Percentiles rank a stretch among this genome's conserved stretches.
Evolutionary conservation across 495 filamentous ascomycete species (phyloP).

Genomic region (Lepidopterella palustris): DNA sequence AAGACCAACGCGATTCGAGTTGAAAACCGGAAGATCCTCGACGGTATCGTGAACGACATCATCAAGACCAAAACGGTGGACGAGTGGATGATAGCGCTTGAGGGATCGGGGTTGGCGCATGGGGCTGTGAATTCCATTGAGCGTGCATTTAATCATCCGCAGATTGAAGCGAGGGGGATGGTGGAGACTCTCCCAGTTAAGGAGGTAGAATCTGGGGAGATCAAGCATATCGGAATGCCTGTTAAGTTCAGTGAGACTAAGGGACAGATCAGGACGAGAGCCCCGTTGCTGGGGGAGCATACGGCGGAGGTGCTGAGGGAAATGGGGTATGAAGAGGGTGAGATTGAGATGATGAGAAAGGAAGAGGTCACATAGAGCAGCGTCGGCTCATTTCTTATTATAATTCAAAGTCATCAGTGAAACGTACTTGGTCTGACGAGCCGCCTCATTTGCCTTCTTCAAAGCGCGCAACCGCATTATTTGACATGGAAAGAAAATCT

Average conservation of each 20-base stretch:
- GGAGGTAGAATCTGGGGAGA: constrained; percentile 7
- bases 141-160: constrained; percentile 34
- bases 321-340: too few species aligned
- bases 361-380: too few species aligned
- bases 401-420: too few species aligned
- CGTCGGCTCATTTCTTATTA: too few species aligned
- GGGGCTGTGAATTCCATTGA: constrained; percentile 35
- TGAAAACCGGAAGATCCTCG: constrained; percentile 32
- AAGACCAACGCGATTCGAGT: constrained; percentile 31
- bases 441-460: too few species aligned
- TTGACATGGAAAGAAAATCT: too few species aligned
- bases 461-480: too few species aligned
- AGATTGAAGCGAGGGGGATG: constrained; percentile 12
- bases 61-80: constrained; percentile 31
- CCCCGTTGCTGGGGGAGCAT: constrained; percentile 35
- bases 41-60: constrained; percentile 31
- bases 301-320: constrained; percentile 33
- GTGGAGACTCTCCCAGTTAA: background rate
- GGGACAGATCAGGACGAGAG: constrained; percentile 25
- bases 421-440: too few species aligned
- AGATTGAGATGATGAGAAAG: too few species aligned
- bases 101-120: constrained; percentile 34
- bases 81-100: constrained; percentile 33
- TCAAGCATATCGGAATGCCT: too few species aligned
- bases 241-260: constrained; percentile 35